Percentiles rank a stretch among this genome's conserved stretches.
phyloP scores from a whole-genome alignment of 371 early-diverging fungal species.

The Mucor irregularis region DNA sequence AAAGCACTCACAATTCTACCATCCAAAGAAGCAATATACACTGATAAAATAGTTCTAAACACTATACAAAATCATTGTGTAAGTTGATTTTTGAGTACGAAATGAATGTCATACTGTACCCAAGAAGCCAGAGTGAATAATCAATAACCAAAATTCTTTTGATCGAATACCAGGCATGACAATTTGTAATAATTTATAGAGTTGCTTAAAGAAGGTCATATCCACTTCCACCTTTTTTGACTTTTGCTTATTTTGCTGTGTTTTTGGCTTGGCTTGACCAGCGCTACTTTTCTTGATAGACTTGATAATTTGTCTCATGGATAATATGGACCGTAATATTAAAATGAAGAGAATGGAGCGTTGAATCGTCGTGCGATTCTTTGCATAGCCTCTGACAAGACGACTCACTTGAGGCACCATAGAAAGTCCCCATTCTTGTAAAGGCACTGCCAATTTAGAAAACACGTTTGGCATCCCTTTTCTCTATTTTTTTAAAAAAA shows the following conservation, averaged over 20 bases:
- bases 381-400: constrained; percentile 33
- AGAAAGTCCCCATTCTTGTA: constrained; percentile 21
- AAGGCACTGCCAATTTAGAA: constrained; percentile 33
- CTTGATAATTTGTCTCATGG: constrained; percentile 26
- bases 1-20: constrained; percentile 91
- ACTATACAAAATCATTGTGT: constrained; percentile 37
- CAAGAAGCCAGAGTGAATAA: constrained; percentile 80
- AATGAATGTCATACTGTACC: constrained; percentile 31
- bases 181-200: constrained; percentile 69
- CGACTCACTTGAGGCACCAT: constrained; percentile 27
- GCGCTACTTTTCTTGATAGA: constrained; percentile 18
- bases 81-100: background rate
- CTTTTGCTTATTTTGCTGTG: constrained; percentile 26
- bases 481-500: background rate
- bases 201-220: constrained; percentile 70
- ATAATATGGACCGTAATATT: constrained; percentile 43
- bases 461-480: constrained; percentile 33
- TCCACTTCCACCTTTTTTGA: constrained; percentile 48
- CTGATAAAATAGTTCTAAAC: constrained; percentile 82
- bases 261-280: constrained; percentile 11
- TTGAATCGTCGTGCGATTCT: constrained; percentile 43
- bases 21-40: constrained; percentile 90
- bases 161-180: constrained; percentile 79
- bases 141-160: constrained; percentile 79
- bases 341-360: constrained; percentile 42